Evolutionary conservation across 73 alveolate species (phyloP).

Genomic region (Paramecium tetraurelia): DNA sequence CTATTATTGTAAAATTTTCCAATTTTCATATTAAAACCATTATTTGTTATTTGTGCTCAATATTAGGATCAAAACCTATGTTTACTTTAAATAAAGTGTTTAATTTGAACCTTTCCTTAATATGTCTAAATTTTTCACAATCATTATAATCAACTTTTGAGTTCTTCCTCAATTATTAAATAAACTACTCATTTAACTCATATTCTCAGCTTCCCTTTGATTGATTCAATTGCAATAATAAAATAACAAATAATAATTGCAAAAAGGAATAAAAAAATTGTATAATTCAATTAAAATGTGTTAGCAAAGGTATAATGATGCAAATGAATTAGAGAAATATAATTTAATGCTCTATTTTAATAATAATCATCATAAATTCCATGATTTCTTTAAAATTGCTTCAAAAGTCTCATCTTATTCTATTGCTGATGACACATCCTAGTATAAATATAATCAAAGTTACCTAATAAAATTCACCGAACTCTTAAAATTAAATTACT

Average conservation of each 20-base stretch:
- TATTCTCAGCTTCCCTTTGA: not conserved
- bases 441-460: not conserved
- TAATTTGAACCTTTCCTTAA: not conserved
- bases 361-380: conserved; percentile 23
- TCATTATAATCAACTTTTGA: not conserved
- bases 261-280: too few relatives aligned
- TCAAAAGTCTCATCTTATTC: conserved; percentile 37
- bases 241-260: too few relatives aligned
- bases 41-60: not conserved
- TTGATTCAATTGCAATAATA: too few relatives aligned
- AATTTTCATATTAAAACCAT: not conserved
- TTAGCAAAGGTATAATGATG: too few relatives aligned
- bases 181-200: not conserved
- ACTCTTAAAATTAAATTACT: conserved; percentile 7
- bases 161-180: not conserved
- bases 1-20: not conserved
- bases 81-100: not conserved
- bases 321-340: not conserved
- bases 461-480: conserved; percentile 15
- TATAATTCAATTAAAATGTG: too few relatives aligned
- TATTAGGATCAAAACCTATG: not conserved
- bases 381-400: conserved; percentile 43
- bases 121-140: too few relatives aligned
- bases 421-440: conserved; percentile 21
- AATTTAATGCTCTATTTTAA: not conserved